Evolutionary conservation across 139 green algal genomes (phyloP), one percentile per base, ranked within the genome.

Genomic region (Eudorina sp.): DNA sequence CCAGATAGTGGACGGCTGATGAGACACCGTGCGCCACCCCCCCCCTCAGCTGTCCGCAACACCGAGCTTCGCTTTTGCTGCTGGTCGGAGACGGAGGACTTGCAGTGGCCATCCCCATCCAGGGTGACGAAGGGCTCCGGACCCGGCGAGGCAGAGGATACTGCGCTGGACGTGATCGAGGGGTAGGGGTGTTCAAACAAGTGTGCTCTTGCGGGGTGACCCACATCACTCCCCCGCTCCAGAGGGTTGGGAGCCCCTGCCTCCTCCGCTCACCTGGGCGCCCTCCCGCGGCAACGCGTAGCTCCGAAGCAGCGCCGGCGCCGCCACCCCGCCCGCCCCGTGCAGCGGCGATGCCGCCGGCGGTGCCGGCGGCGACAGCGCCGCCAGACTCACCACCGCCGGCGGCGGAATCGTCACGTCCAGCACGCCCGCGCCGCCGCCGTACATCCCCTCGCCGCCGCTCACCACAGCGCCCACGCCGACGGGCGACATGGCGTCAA

Each of bases 151-250:
- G n/a, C n/a, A n/a, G n/a, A n/a, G n/a, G n/a, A n/a, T n/a, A n/a
- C n/a, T n/a, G n/a, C n/a, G n/a, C n/a, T n/a, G n/a, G n/a, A n/a
- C n/a, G n/a, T n/a, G n/a, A n/a, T n/a, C n/a, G n/a, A n/a, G n/a
- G n/a, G n/a, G n/a, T n/a, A n/a, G n/a, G n/a, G n/a, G n/a, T n/a
- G n/a, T n/a, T n/a, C n/a, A n/a, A n/a, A n/a, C n/a, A n/a, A n/a
- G n/a, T n/a, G n/a, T n/a, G n/a, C n/a, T n/a, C n/a, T n/a, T n/a
- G n/a, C n/a, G n/a, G n/a, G n/a, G n/a, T n/a, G n/a, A n/a, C n/a
- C n/a, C n/a, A n/a, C 81, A 87, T 87, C 6, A 87, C 21, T 18
- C 64, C 31, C 16, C 81, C 77, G 62, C 78, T 62, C 14, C 81
- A 41, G 43, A 87, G 45, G n/a, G 64, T 62, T 29, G n/a, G 62